Percentiles rank a stretch among this genome's conserved stretches.
Evolutionary conservation across 1,284 basidiomycete species (phyloP).

Genomic region (Rhodotorula glutinis): DNA sequence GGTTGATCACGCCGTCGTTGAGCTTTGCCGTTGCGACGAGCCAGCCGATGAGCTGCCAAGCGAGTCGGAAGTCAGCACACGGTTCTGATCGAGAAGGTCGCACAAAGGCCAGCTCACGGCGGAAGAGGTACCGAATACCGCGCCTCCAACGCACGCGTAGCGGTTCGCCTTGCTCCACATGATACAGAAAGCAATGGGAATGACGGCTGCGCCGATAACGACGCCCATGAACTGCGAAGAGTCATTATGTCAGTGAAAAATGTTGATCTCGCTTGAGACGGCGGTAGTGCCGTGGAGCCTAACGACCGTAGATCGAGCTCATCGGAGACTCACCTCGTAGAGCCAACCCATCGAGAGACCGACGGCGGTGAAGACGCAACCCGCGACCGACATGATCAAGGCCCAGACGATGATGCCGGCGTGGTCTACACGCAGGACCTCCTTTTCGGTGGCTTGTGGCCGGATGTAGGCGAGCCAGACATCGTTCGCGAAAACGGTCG

Average conservation of each 20-base stretch:
- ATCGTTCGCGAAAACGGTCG: constrained; percentile 55
- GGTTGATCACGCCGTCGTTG: constrained; percentile 68
- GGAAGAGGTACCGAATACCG: neutral
- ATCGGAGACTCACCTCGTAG: constrained; percentile 6
- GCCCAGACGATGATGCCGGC: constrained; percentile 56
- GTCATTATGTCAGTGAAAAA: neutral
- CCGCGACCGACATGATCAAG: constrained; percentile 73
- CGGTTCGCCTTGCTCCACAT: constrained; percentile 81
- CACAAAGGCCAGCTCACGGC: neutral
- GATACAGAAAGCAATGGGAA: constrained; percentile 75
- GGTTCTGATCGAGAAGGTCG: neutral
- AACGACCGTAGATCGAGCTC: no score
- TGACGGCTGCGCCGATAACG: constrained; percentile 68
- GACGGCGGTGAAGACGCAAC: constrained; percentile 81
- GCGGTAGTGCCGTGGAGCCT: no score
- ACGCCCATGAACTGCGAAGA: constrained; percentile 48
- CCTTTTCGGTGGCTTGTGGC: constrained; percentile 58
- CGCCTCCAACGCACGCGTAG: constrained; percentile 67
- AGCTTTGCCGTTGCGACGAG: constrained; percentile 72
- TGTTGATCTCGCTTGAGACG: neutral
- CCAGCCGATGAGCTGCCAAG: constrained; percentile 62
- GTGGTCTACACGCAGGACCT: constrained; percentile 59
- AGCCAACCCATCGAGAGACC: constrained; percentile 82
- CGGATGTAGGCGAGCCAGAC: constrained; percentile 67
- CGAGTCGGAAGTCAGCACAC: no score